These are phyloP conservation scores for Monilinia fructigena DNA, from an alignment of 2,329 filamentous ascomycete species.

Conservation along the genomic window DNA sequence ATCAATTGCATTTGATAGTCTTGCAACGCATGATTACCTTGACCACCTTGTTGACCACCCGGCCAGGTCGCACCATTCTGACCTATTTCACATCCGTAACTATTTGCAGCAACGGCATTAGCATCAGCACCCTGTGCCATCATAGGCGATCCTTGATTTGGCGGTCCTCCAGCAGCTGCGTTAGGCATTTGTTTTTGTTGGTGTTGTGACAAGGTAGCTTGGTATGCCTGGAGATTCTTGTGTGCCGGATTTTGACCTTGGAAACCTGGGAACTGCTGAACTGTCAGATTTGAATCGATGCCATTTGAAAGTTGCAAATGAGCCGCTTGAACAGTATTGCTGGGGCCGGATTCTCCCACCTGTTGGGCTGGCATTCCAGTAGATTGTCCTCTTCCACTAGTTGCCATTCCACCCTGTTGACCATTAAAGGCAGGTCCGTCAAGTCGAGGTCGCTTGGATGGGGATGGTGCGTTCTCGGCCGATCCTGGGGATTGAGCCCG, in stretches of 20 bases:
- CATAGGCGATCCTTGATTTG: slow-evolving; percentile 79
- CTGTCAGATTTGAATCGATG: slow-evolving; percentile 74
- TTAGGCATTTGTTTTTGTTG: slow-evolving; percentile 70
- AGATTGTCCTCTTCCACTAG: slow-evolving; percentile 66
- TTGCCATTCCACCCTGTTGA: slow-evolving; percentile 58
- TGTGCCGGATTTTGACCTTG: slow-evolving; percentile 41
- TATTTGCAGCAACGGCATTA: slow-evolving; percentile 52
- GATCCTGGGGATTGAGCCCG: slow-evolving; percentile 79
- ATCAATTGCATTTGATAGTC: slow-evolving; percentile 90
- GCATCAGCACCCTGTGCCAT: slow-evolving; percentile 70
- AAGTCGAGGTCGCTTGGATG: slow-evolving; percentile 83
- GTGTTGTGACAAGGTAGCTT: slow-evolving; percentile 78
- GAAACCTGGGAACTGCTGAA: slow-evolving; percentile 68
- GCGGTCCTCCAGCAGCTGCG: slow-evolving; percentile 73
- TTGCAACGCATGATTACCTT: slow-evolving; percentile 71
- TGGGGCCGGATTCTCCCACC: slow-evolving; percentile 57
- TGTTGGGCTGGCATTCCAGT: slow-evolving; percentile 64
- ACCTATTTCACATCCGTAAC: slow-evolving; percentile 63
- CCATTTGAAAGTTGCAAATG: slow-evolving; percentile 66
- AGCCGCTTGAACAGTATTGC: slow-evolving; percentile 50
- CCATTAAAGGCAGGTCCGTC: slow-evolving; percentile 67
- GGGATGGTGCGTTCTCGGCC: slow-evolving; percentile 85
- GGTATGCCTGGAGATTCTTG: slow-evolving; percentile 84
- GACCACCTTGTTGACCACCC: slow-evolving; percentile 57
- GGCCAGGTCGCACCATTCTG: slow-evolving; percentile 56